These are phyloP conservation scores for Colletotrichum sp. DNA, from an alignment of 2,329 filamentous ascomycete genomes.

Conservation along the genomic window DNA sequence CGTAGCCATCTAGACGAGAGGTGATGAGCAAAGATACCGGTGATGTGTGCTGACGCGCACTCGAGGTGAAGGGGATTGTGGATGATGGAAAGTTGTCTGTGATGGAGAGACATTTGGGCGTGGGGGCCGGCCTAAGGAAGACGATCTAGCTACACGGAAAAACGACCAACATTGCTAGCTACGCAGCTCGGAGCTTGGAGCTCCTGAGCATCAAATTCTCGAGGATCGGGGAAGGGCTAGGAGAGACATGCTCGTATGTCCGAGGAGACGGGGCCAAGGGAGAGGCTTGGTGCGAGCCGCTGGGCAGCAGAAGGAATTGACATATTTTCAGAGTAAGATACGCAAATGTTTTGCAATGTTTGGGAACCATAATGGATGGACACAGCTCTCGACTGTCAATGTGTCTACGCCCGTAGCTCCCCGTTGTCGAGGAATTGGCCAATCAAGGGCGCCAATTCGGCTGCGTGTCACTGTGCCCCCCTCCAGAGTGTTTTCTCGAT, in stretches of 20 bases:
- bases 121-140: background rate
- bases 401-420: background rate
- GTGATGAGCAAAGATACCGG: background rate
- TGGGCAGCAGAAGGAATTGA: background rate
- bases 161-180: background rate
- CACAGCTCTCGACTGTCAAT: background rate
- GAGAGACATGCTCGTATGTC: background rate
- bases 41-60: constrained; percentile 8
- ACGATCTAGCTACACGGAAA: background rate
- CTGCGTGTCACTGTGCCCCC: background rate
- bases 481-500: background rate
- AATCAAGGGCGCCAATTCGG: background rate
- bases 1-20: background rate
- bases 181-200: background rate
- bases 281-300: no score
- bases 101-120: background rate
- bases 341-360: background rate
- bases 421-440: background rate
- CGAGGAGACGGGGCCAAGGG: background rate
- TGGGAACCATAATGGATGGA: background rate
- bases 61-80: background rate
- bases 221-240: background rate
- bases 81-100: background rate
- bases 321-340: background rate
- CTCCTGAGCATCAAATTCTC: background rate